phyloP scores from a whole-genome alignment of 495 filamentous ascomycete species.

The Trichocladium uniseriatum region DNA sequence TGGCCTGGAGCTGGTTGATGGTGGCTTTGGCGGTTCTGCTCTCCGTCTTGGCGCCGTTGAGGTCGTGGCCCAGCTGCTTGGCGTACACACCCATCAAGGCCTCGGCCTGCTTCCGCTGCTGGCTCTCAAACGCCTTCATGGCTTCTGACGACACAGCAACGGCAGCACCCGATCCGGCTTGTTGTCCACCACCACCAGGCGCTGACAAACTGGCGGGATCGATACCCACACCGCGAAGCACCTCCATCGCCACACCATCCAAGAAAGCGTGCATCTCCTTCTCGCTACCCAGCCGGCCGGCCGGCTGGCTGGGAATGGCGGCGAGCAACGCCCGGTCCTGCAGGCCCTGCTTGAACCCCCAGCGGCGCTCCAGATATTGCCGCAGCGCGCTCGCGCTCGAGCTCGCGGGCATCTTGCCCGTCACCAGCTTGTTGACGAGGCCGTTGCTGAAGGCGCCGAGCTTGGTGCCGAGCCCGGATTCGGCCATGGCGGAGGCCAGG shows the following conservation, averaged over 20 bases:
- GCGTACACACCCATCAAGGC: neutral
- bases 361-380: neutral
- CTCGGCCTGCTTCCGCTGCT: neutral
- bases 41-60: neutral
- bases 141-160: neutral
- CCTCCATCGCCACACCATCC: neutral
- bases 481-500: slow-evolving; percentile 63
- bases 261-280: neutral
- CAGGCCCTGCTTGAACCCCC: neutral
- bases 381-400: neutral
- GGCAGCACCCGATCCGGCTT: neutral
- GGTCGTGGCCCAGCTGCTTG: neutral
- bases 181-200: neutral
- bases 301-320: neutral
- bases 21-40: neutral
- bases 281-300: neutral
- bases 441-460: neutral
- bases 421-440: neutral
- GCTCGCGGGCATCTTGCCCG: neutral
- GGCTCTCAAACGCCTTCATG: neutral
- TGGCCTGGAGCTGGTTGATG: neutral
- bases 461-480: neutral
- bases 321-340: neutral
- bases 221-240: neutral
- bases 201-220: neutral